Evolutionary conservation across 2,329 filamentous ascomycete species (phyloP).

Genomic region (Emmonsiellopsis sp.): DNA sequence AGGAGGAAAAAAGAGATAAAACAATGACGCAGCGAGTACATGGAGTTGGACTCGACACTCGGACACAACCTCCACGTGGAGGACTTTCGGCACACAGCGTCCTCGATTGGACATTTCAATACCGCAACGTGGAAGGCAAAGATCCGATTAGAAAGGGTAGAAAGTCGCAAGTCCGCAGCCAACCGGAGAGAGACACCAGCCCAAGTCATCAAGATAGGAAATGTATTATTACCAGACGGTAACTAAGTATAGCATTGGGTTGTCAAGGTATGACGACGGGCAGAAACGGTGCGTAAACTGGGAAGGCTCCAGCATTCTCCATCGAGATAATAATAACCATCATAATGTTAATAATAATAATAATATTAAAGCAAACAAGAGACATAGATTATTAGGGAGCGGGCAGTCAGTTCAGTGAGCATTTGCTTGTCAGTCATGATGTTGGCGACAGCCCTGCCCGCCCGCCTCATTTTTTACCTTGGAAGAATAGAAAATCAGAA

Average conservation of each 20-base stretch:
- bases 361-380: neutral
- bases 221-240: neutral
- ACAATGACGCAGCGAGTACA: neutral
- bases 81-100: neutral
- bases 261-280: neutral
- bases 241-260: neutral
- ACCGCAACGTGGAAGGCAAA: neutral
- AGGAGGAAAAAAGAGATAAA: neutral
- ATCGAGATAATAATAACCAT: neutral
- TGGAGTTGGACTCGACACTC: neutral
- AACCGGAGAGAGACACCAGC: neutral
- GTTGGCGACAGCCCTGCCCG: neutral
- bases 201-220: neutral
- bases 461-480: constrained; percentile 3
- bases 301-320: neutral
- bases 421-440: neutral
- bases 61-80: constrained; percentile 1
- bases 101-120: neutral
- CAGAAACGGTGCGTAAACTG: neutral
- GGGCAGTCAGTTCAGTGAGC: neutral
- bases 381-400: neutral
- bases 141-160: neutral
- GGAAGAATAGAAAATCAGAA: neutral
- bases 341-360: neutral
- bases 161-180: neutral